Base-by-base conservation (phyloP, 2,329 filamentous ascomycete species). In the Phoma sp. region DNA sequence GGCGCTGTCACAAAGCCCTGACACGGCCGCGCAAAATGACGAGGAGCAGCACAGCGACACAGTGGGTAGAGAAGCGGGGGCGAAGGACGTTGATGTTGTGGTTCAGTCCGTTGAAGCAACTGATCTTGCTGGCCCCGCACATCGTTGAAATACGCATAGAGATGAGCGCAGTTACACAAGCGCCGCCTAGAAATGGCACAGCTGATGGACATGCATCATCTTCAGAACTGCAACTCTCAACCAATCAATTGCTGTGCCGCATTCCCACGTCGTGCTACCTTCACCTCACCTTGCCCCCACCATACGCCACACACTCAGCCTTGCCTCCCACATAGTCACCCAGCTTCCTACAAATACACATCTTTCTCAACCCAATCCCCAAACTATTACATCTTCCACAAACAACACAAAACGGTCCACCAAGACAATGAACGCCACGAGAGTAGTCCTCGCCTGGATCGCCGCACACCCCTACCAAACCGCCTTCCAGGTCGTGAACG, bases 381-480 rank as follows among this genome's bases (percentile, higher is more conserved):
- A 17, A 2, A 35, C 6, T n/a, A 12, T n/a, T 17, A 15, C 4
- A 15, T 17, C n/a, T 8, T 4, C 6, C 2, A 17, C 6, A 6
- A 17, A n/a, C 9, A 17, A 31, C 3, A 38, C 41, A 40, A 15
- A n/a, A 35, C 5, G 3, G 3, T 6, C 17, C 15, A 8, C n/a
- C 29, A 19, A 17, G 2, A 35, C 32, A 6, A 55, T 51, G 47
- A 50, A 51, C 17, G 31, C 47, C 2, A 51, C 52, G 9, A 31
- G 60, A 55, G 39, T 45, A 19, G 39, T 64, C 27, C 13, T 57
- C 29, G 51, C 57, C 21, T 68, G 62, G 64, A 61, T 71, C 10
- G 35, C 56, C 7, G 60, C 45, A 12, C 65, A 71, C 13, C 68
- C 68, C 2, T 65, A 67, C 33, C 62, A 70, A 47, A 67, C 65